Evolutionary conservation across 257 asterid species (phyloP).

Genomic region (Solanum okadae): DNA sequence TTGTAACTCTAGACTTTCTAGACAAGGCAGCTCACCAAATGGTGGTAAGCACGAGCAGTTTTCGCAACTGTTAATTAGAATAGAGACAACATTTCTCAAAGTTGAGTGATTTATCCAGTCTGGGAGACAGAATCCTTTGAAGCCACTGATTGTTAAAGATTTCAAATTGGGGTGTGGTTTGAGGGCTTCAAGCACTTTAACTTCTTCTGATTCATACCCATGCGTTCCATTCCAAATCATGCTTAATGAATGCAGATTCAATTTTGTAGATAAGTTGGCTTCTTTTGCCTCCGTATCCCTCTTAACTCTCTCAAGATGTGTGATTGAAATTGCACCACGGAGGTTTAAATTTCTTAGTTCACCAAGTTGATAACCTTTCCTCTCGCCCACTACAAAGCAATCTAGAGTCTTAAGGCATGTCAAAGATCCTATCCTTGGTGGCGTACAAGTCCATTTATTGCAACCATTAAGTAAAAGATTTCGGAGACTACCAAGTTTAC

Average conservation of each 20-base stretch:
- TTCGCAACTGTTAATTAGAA: neutral
- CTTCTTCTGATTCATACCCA: neutral
- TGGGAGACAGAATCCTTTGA: conserved; percentile 7
- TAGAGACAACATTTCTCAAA: neutral
- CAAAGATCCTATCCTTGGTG: neutral
- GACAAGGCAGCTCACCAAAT: conserved; percentile 6
- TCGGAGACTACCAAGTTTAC: conserved; percentile 6
- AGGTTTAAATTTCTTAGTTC: neutral
- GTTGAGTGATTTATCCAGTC: conserved; percentile 11
- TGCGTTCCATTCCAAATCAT: neutral
- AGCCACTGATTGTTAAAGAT: neutral
- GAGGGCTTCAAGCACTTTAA: neutral
- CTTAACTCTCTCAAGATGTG: neutral
- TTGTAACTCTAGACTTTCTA: neutral
- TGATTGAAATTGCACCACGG: neutral
- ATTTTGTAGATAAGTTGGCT: neutral
- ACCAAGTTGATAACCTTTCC: neutral
- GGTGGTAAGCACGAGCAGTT: conserved; percentile 2
- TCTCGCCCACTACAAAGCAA: neutral
- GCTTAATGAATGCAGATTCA: no score
- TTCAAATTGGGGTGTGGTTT: conserved; percentile 8
- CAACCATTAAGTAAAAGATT: neutral
- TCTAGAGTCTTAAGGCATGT: neutral
- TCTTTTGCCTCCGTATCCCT: neutral
- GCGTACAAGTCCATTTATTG: neutral